Conservation (phyloP, 768 basidiomycete genomes). For the Kwoniella mangroviensis region DNA sequence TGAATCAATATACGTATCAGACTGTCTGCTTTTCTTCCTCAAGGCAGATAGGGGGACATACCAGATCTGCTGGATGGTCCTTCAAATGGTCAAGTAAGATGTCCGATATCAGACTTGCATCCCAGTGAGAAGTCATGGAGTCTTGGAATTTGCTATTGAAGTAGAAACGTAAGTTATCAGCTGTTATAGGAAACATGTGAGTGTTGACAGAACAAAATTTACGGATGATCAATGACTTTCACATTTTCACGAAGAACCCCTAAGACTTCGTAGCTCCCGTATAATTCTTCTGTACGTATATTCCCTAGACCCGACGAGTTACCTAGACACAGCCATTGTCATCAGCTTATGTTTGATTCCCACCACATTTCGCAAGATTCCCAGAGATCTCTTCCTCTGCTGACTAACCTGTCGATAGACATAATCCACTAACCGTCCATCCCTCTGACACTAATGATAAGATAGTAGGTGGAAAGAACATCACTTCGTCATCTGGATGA, state of each 20-base stretch:
- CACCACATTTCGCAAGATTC: neutral
- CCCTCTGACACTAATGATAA: slow-evolving; percentile 61
- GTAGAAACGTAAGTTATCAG: too few species aligned
- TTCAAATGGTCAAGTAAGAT: slow-evolving; percentile 67
- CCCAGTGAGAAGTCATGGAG: slow-evolving; percentile 62
- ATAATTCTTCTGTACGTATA: slow-evolving; percentile 66
- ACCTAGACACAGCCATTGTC: slow-evolving; percentile 54
- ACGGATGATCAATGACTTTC: slow-evolving; percentile 74
- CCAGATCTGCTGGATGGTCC: slow-evolving; percentile 68
- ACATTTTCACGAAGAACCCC: slow-evolving; percentile 67
- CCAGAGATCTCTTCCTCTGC: too few species aligned
- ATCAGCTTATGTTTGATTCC: neutral
- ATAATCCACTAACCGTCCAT: slow-evolving; percentile 66
- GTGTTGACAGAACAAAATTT: slow-evolving; percentile 47
- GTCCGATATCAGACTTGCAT: slow-evolving; percentile 56
- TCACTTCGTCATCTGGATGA: slow-evolving; percentile 91
- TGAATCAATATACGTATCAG: neutral
- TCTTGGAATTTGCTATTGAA: slow-evolving; percentile 20
- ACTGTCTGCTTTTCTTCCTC: neutral
- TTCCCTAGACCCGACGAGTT: slow-evolving; percentile 78
- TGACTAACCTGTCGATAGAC: slow-evolving; percentile 68
- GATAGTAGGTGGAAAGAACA: slow-evolving; percentile 91
- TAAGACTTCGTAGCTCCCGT: slow-evolving; percentile 68
- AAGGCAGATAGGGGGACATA: slow-evolving; percentile 55
- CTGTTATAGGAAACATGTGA: too few species aligned